Conservation (phyloP, 2,329 filamentous ascomycete species). For the Dryadomyces quercus-mongolicae region DNA sequence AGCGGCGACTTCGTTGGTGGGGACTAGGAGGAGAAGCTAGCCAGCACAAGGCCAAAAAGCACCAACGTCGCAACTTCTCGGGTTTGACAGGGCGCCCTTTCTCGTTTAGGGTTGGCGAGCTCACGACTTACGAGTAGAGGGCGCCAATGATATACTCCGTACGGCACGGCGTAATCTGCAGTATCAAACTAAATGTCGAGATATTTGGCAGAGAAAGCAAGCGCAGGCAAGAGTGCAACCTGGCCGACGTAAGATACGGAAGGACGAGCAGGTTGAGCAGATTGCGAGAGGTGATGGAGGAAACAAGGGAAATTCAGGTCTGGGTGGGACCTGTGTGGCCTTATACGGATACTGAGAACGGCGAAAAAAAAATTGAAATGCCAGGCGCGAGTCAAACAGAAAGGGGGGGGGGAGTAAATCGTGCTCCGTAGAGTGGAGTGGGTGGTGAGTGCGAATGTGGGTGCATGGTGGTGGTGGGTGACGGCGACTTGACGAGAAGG, state of each 20-base stretch:
- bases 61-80: slow-evolving; percentile 2
- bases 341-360: slow-evolving; percentile 1
- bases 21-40: slow-evolving; percentile 1
- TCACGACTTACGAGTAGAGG: neutral
- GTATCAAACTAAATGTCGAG: neutral
- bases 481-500: neutral
- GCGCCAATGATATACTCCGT: neutral
- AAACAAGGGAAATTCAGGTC: neutral
- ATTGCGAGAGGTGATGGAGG: neutral
- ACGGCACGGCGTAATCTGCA: neutral
- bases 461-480: neutral
- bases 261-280: neutral
- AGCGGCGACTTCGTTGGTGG: slow-evolving; percentile 1
- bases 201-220: neutral
- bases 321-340: neutral
- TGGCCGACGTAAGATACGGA: neutral
- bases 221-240: neutral
- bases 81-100: slow-evolving; percentile 2
- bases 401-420: slow-evolving; percentile 1
- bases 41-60: neutral
- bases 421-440: neutral
- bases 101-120: slow-evolving; percentile 2
- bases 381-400: neutral
- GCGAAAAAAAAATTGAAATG: neutral
- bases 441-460: neutral